phyloP scores from a whole-genome alignment of 352 stramenopile genomes.

The Phytophthora cactorum region DNA sequence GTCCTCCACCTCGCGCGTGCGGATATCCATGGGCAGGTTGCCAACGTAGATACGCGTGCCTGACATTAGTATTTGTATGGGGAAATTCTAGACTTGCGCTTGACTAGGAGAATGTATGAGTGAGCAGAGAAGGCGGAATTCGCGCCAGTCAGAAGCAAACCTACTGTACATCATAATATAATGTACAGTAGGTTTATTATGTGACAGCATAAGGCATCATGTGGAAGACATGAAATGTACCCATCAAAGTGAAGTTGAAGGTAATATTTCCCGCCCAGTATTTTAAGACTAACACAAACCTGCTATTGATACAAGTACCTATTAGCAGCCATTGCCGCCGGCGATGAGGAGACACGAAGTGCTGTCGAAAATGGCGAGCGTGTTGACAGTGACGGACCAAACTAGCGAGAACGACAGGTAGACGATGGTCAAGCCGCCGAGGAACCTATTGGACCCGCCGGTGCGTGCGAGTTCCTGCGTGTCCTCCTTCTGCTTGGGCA shows the following conservation, averaged over 20 bases:
- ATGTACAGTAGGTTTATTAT: conserved; percentile 1
- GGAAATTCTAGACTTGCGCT: conserved; percentile 4
- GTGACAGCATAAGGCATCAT: not conserved
- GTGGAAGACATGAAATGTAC: conserved; percentile 1
- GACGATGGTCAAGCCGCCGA: conserved; percentile 17
- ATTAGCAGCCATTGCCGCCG: conserved; percentile 16
- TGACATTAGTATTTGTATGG: conserved; percentile 27
- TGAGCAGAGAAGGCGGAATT: conserved; percentile 11
- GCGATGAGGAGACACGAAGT: conserved; percentile 24
- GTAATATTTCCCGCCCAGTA: not conserved
- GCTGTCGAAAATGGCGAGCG: conserved; percentile 26
- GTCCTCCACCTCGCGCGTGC: conserved; percentile 76
- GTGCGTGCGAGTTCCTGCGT: conserved; percentile 22
- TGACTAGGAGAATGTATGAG: conserved; percentile 40
- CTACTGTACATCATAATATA: not conserved
- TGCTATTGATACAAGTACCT: too few relatives aligned
- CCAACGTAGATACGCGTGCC: conserved; percentile 68
- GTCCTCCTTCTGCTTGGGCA: conserved; percentile 23
- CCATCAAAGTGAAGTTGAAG: conserved; percentile 1
- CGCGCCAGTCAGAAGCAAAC: conserved; percentile 9
- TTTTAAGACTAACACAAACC: too few relatives aligned
- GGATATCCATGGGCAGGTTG: conserved; percentile 78
- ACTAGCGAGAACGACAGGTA: conserved; percentile 22
- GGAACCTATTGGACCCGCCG: conserved; percentile 12
- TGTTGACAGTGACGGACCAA: conserved; percentile 26